Base-by-base conservation (phyloP, 805 yeast genomes). In the Metschnikowia continentalis region DNA sequence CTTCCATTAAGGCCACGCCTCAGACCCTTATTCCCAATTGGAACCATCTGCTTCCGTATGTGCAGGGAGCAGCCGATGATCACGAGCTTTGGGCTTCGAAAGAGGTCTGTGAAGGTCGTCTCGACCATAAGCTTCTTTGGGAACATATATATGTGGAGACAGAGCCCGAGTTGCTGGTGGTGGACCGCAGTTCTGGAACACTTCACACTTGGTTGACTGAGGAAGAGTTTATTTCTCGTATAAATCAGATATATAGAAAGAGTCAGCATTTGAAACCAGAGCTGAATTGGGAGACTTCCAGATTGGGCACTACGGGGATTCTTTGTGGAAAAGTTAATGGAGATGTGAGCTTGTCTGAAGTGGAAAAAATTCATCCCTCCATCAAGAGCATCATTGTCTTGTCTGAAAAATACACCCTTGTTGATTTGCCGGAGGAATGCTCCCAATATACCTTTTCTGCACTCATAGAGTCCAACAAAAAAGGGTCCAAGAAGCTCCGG, bases 41-140 rank as follows among this genome's bases (percentile, higher is more conserved):
- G 59, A 20, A 26, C 19, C 48, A 26, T 32, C 26, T 40, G 5
- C 66, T 69, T 64, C 57, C 63, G 20, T 90, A 90, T 61, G 87
- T 90, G 1, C 97, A 90, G 66, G 97, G 97, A 1, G 94, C 96
- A 0, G 97, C 94, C 0, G 97, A 90, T 65, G 97, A 91, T 60
- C 96, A 90, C 63, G 97, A 90, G 60, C 70, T 84, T 10, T 90
- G 97, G 97, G 68, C 69, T 0, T 62, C 73, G 1, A 54, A 54
- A 35, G 66, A 63, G 3, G 44, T 69, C 1, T 69, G 72, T 35
- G 78, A 85, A 0, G 71, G 77, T 4, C 69, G 75, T 0, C 64
- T 89, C 32, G 76, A 74, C 1, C 82, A 91, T 0, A 58, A 60
- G 0, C 45, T 79, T 26, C 79, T 86, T 45, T 89, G 96, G 95